A percentile compares a stretch with the other conserved stretches of the same genome.
phyloP scores from a whole-genome alignment of 2,329 filamentous ascomycete genomes.

The Ophiostoma piceae region DNA sequence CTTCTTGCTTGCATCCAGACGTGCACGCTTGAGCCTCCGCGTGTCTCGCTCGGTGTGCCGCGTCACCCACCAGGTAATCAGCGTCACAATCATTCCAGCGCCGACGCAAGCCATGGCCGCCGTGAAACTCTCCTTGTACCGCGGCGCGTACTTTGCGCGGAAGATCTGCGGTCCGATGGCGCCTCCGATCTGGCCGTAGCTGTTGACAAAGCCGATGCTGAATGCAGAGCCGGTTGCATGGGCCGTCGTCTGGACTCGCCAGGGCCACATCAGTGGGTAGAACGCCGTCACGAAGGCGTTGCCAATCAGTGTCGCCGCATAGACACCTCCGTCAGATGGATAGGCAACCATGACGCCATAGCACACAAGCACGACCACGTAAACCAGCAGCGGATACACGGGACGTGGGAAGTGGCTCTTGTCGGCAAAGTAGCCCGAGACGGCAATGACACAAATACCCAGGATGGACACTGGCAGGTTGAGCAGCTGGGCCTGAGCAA shows the following conservation, averaged over 20 bases:
- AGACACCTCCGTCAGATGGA: slow-evolving; percentile 29
- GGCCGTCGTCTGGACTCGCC: slow-evolving; percentile 24
- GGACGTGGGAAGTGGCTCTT: slow-evolving; percentile 23
- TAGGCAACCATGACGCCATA: slow-evolving; percentile 25
- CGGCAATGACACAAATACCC: slow-evolving; percentile 21
- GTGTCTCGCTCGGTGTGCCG: slow-evolving; percentile 24
- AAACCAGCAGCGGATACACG: slow-evolving; percentile 20
- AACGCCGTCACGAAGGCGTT: slow-evolving; percentile 38
- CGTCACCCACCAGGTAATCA: slow-evolving; percentile 24
- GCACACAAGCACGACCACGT: slow-evolving; percentile 22
- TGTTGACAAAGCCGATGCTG: slow-evolving; percentile 26
- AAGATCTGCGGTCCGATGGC: slow-evolving; percentile 26
- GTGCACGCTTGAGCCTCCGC: slow-evolving; percentile 21
- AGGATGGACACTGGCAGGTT: slow-evolving; percentile 32
- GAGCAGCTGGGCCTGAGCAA: slow-evolving; percentile 45
- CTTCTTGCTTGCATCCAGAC: slow-evolving; percentile 21
- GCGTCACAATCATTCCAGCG: slow-evolving; percentile 17
- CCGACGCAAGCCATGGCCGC: slow-evolving; percentile 24
- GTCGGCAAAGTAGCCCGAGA: slow-evolving; percentile 25
- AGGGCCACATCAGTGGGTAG: slow-evolving; percentile 30
- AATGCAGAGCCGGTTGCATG: slow-evolving; percentile 25
- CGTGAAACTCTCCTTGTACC: slow-evolving; percentile 23
- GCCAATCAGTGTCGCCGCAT: slow-evolving; percentile 44
- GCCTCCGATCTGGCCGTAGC: slow-evolving; percentile 28
- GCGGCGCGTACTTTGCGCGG: slow-evolving; percentile 23